Base-by-base conservation (phyloP, 2,329 filamentous ascomycete species). In the Mycosphaerella sp. region DNA sequence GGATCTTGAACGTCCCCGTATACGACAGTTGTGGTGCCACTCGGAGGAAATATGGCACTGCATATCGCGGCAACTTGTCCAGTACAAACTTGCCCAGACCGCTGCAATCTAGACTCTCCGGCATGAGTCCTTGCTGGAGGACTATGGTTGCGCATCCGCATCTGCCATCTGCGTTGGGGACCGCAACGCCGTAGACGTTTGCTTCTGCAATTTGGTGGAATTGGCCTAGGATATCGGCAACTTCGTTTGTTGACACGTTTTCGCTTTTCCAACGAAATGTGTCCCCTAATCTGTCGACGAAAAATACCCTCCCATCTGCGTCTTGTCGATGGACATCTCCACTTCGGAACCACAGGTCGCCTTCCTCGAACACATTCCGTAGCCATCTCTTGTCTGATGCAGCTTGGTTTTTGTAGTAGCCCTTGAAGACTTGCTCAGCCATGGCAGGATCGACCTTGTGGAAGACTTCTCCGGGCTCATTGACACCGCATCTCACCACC, bases 1-100 rank as follows among this genome's bases (percentile, higher is more conserved):
- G 86, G 71, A 93, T 87, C 76, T 95, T 95, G 66, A 89, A 89
- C 44, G 89, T 95, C 0, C 89, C 89, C 2, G 90, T 95, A 1
- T 82, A 78, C 63, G 85, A 80, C 38, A 80, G 70, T 26, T 79
- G 77, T 17, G 73, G 75, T 6, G 85, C 79, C 2, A 90, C 72
- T 11, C 90, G 78, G 39, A 95, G 67, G 70, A 95, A 95, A 1
- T 93, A 64, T 0, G 89, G 89, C 7, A 84, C 78, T 0, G 89
- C 88, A 64, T 86, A 95, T 48, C 78, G 78, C 1, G 90, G 89
- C 23, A 95, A 74, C 5, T 73, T 74, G 3, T 70, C 68, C 7
- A 73, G 65, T 0, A 80, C 80, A 63, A 89, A 83, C 0, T 72
- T 64, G 0, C 83, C 84, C 8, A 95, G 66, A 23, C 78, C 80